These are phyloP conservation scores for Penicillium sp. DNA, from an alignment of 2,329 filamentous ascomycete species.

Conservation along the genomic window DNA sequence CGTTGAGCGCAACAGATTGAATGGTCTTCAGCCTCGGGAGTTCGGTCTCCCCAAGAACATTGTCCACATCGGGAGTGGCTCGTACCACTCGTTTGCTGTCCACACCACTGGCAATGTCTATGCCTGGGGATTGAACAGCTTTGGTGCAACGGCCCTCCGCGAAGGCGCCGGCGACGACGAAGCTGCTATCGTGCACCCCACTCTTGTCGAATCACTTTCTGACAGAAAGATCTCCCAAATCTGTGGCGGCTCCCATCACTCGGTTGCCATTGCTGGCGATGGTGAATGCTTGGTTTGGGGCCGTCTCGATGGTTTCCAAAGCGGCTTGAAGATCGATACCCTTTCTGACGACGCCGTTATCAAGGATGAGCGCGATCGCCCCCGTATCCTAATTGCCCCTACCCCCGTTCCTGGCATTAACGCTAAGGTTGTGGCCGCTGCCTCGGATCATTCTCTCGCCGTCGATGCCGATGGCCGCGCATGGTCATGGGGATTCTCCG, in stretches of 20 bases:
- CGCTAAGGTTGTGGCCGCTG: slow-evolving; percentile 58
- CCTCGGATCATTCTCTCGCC: slow-evolving; percentile 70
- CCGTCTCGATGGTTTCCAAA: slow-evolving; percentile 57
- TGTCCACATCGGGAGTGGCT: slow-evolving; percentile 63
- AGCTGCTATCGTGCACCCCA: slow-evolving; percentile 69
- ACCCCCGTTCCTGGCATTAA: slow-evolving; percentile 59
- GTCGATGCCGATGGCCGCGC: slow-evolving; percentile 67
- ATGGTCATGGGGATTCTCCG: slow-evolving; percentile 77
- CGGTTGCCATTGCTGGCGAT: slow-evolving; percentile 53
- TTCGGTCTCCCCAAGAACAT: slow-evolving; percentile 59
- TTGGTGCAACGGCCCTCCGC: slow-evolving; percentile 70
- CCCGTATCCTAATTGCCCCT: slow-evolving; percentile 70
- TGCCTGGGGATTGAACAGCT: slow-evolving; percentile 85
- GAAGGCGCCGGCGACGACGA: slow-evolving; percentile 64
- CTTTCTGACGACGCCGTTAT: slow-evolving; percentile 59
- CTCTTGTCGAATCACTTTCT: slow-evolving; percentile 62
- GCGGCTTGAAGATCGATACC: slow-evolving; percentile 57
- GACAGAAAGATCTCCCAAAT: slow-evolving; percentile 65
- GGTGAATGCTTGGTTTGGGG: slow-evolving; percentile 60
- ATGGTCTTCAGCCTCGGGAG: slow-evolving; percentile 55
- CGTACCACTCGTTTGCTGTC: slow-evolving; percentile 79
- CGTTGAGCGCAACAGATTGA: slow-evolving; percentile 56
- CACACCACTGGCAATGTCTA: slow-evolving; percentile 67
- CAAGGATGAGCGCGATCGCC: slow-evolving; percentile 61
- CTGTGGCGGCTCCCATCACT: slow-evolving; percentile 73